A percentile compares a stretch with the other conserved stretches of the same genome.
Evolutionary conservation across 2,329 filamentous ascomycete genomes (phyloP).

Genomic region (Colletotrichum incanum): DNA sequence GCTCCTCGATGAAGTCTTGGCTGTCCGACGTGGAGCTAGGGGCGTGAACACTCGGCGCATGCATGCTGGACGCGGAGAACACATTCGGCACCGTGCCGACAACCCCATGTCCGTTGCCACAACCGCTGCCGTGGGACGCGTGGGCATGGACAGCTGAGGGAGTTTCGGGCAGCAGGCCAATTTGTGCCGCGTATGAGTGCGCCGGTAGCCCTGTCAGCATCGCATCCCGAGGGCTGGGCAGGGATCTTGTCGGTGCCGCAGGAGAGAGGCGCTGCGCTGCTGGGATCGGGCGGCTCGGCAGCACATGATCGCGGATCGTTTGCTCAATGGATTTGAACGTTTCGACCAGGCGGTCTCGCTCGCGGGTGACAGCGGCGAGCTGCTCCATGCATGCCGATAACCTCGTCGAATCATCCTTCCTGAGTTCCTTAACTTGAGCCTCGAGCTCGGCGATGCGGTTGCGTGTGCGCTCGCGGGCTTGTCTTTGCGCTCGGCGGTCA

Average conservation of each 20-base stretch:
- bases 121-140: neutral
- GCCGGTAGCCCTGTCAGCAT: neutral
- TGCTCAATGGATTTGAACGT: conserved; percentile 42
- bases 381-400: conserved; percentile 48
- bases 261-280: conserved; percentile 6
- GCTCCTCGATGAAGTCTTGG: conserved; percentile 29
- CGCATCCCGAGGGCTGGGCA: conserved; percentile 8
- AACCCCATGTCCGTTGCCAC: neutral
- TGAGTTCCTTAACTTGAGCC: conserved; percentile 48
- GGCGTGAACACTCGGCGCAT: conserved; percentile 25
- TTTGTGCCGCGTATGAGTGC: conserved; percentile 2
- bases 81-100: conserved; percentile 12
- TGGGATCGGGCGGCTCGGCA: conserved; percentile 14
- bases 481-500: conserved; percentile 51
- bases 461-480: conserved; percentile 52
- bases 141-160: neutral
- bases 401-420: conserved; percentile 48
- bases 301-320: conserved; percentile 40
- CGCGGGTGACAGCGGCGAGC: conserved; percentile 47
- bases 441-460: conserved; percentile 52
- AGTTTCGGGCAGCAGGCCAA: neutral
- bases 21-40: conserved; percentile 33
- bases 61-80: conserved; percentile 14
- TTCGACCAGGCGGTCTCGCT: conserved; percentile 45
- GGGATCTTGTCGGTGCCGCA: conserved; percentile 8